These are phyloP conservation scores for Bocquillonia castaneifolia DNA, from an alignment of 441 rosid genomes.

Conservation along the genomic window DNA sequence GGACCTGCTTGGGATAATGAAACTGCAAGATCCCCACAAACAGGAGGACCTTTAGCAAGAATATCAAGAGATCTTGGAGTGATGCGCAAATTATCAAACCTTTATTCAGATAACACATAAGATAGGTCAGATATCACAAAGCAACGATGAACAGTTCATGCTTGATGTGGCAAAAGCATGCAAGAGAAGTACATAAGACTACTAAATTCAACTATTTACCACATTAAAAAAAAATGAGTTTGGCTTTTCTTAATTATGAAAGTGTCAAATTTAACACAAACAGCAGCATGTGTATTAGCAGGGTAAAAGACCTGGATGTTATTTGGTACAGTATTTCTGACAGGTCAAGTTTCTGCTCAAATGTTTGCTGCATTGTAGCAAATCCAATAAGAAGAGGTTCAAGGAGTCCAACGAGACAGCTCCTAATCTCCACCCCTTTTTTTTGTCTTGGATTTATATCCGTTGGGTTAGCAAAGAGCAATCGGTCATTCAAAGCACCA, in stretches of 20 bases:
- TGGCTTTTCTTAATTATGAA: neutral
- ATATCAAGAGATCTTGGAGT: slow-evolving; percentile 95
- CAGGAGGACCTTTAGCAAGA: slow-evolving; percentile 85
- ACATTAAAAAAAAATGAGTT: neutral
- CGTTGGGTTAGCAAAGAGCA: slow-evolving; percentile 82
- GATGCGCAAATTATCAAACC: slow-evolving; percentile 95
- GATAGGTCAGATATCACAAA: slow-evolving; percentile 28
- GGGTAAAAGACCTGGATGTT: slow-evolving; percentile 68
- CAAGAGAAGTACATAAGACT: slow-evolving; percentile 1
- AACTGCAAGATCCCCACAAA: slow-evolving; percentile 97
- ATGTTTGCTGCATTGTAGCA: slow-evolving; percentile 92
- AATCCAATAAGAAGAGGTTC: slow-evolving; percentile 98
- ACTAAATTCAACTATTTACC: neutral
- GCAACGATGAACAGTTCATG: slow-evolving; percentile 12
- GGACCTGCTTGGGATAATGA: slow-evolving; percentile 96
- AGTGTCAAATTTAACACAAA: neutral
- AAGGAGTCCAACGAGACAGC: slow-evolving; percentile 94
- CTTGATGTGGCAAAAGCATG: slow-evolving; percentile 13
- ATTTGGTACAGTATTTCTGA: slow-evolving; percentile 91
- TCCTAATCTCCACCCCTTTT: slow-evolving; percentile 79
- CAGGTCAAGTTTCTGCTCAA: slow-evolving; percentile 91
- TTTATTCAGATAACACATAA: slow-evolving; percentile 33
- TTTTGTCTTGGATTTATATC: slow-evolving; percentile 90
- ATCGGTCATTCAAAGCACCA: slow-evolving; percentile 92
- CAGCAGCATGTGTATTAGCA: slow-evolving; percentile 14